phyloP scores from a whole-genome alignment of 2,329 filamentous ascomycete genomes.

The Sporothrix sp. region DNA sequence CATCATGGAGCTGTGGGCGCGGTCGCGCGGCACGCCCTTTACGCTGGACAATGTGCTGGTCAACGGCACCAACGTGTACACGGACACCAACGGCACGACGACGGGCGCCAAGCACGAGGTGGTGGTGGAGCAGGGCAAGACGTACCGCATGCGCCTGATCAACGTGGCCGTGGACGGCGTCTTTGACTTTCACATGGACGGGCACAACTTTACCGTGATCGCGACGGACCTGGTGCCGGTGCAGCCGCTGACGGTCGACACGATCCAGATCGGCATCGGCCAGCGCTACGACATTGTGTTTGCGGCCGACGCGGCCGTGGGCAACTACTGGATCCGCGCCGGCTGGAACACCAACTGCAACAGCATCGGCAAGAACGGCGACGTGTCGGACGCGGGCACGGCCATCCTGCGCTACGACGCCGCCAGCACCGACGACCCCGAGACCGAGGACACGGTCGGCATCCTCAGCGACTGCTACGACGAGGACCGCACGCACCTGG shows the following conservation, averaged over 20 bases:
- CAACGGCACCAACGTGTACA: constrained; percentile 34
- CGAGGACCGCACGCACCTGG: constrained; percentile 10
- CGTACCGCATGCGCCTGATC: constrained; percentile 39
- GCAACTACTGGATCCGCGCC: constrained; percentile 25
- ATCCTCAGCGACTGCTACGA: too few species aligned
- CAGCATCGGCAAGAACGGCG: too few species aligned
- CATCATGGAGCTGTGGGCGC: constrained; percentile 22
- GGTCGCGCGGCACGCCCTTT: too few species aligned
- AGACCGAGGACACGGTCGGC: constrained; percentile 17
- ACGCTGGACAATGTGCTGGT: constrained; percentile 34
- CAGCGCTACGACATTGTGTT: constrained; percentile 38
- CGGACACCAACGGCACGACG: constrained; percentile 26
- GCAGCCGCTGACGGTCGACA: constrained; percentile 37
- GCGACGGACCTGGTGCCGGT: constrained; percentile 42
- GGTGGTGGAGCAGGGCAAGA: constrained; percentile 29
- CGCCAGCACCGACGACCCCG: constrained; percentile 22
- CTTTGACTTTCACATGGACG: constrained; percentile 39
- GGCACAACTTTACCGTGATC: constrained; percentile 41
- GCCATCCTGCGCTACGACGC: constrained; percentile 31
- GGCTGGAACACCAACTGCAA: constrained; percentile 16
- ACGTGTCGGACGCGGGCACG: constrained; percentile 22
- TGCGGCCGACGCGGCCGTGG: constrained; percentile 27
- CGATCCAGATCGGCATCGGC: constrained; percentile 41
- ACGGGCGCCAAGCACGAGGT: constrained; percentile 22
- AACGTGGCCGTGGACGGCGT: constrained; percentile 40